These are phyloP conservation scores for Lepidium sativum DNA, from an alignment of 345 rosid genomes.

Conservation along the genomic window DNA sequence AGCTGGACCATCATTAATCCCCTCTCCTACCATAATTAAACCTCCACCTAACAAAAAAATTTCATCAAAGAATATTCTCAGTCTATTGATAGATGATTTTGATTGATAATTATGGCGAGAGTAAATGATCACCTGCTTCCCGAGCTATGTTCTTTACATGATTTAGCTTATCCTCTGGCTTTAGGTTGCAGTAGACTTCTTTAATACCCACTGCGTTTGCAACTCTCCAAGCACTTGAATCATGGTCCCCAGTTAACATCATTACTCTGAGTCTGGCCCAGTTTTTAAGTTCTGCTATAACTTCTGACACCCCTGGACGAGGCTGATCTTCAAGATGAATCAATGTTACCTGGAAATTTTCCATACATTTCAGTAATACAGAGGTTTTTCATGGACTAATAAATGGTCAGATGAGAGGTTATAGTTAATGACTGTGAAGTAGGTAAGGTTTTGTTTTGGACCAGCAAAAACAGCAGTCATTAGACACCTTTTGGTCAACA, in stretches of 20 bases:
- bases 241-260: slow-evolving; percentile 96
- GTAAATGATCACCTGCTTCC: slow-evolving; percentile 53
- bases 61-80: not conserved
- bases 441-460: not conserved
- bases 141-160: slow-evolving; percentile 64
- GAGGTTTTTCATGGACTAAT: not conserved
- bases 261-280: slow-evolving; percentile 60
- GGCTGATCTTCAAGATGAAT: slow-evolving; percentile 98
- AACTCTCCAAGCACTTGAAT: slow-evolving; percentile 91
- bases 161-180: slow-evolving; percentile 90
- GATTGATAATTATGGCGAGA: not conserved
- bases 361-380: slow-evolving; percentile 12
- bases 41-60: slow-evolving; percentile 63
- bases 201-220: slow-evolving; percentile 79
- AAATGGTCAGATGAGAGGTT: slow-evolving; percentile 7
- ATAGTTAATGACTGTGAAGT: not conserved
- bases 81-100: not conserved
- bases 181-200: slow-evolving; percentile 74
- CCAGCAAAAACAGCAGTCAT: not conserved
- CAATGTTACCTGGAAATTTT: slow-evolving; percentile 56
- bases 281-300: slow-evolving; percentile 51
- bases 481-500: slow-evolving; percentile 71
- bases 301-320: slow-evolving; percentile 71
- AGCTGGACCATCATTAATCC: slow-evolving; percentile 96
- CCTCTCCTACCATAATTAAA: slow-evolving; percentile 94